Base-by-base conservation (phyloP, 768 basidiomycete species). In the Lentinula detonsa region DNA sequence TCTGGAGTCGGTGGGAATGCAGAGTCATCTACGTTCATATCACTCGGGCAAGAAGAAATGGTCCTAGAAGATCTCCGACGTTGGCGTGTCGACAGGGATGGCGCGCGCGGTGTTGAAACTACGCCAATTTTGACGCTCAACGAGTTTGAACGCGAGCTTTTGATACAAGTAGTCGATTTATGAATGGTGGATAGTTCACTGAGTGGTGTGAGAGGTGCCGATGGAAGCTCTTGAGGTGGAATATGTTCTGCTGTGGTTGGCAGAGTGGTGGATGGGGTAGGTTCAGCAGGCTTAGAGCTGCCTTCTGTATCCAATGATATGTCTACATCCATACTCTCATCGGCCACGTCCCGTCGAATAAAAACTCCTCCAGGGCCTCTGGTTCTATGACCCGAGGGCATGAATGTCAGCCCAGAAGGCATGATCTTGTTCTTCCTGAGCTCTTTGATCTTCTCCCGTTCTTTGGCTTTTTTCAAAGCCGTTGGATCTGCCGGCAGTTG, bases 311-410 rank as follows among this genome's bases (percentile, higher is more conserved):
- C 76, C 28, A 73, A 62, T 5, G 74, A 77, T 35, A 87, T 77
- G 63, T 88, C 85, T 10, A 87, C 84, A 43, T 85, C 82, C 51
- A 73, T 76, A 59, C 78, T 85, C 67, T 87, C 85, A 61, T 88
- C 86, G 33, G 79, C 83, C 2, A 79, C 68, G 64, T 88, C 86
- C 33, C 76, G 73, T 13, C 84, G 78, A 40, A 86, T 76, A 62
- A 80, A 84, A 31, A 86, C 82, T 1, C 78, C 82, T 55, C 71
- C 62, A 18, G 72, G 65, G 3, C 59, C 37, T 65, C 71, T 50
- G 64, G 67, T 51, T 64, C 71, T 62, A 21, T 43, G 46, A 8
- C 61, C 61, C 16, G 58, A 53, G 8, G 65, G 64, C 42, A 59
- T 61, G 16, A 69, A 66, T 61, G 72, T 42, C 63, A 66, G 7